A percentile compares a stretch with the other conserved stretches of the same genome.
Evolutionary conservation across 768 basidiomycete species (phyloP).

Genomic region (Boletus rufocinnamomeus): DNA sequence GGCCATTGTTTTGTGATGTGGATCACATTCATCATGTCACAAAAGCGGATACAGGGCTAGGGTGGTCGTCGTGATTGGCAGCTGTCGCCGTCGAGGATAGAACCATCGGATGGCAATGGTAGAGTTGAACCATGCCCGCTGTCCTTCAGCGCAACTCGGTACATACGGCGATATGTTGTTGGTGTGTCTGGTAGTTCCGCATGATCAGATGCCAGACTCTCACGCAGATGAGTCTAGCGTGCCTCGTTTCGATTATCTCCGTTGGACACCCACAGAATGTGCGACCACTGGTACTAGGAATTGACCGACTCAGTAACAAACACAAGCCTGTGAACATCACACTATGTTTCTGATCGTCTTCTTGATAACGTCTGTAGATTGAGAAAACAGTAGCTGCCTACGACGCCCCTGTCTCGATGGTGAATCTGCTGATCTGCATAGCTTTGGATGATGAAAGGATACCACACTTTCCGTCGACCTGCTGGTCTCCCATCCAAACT

Average conservation of each 20-base stretch:
- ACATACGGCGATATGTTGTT: constrained; percentile 79
- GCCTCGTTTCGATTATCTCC: constrained; percentile 25
- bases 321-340: constrained; percentile 69
- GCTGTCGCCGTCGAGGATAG: too few species aligned
- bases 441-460: constrained; percentile 51
- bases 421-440: constrained; percentile 1
- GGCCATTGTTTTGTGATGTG: too few species aligned
- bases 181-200: constrained; percentile 46
- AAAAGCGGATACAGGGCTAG: too few species aligned
- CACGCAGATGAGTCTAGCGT: constrained; percentile 47
- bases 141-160: too few species aligned
- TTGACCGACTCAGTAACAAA: constrained; percentile 88
- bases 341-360: background rate
- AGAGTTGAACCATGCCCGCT: too few species aligned
- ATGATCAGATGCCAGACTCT: background rate
- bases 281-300: constrained; percentile 49
- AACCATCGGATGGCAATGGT: too few species aligned
- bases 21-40: too few species aligned
- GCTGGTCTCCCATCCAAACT: constrained; percentile 69
- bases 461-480: constrained; percentile 76
- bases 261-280: constrained; percentile 1
- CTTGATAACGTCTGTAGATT: constrained; percentile 49
- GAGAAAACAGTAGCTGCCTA: constrained; percentile 88
- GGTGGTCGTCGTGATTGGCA: too few species aligned
- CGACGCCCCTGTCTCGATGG: constrained; percentile 38